phyloP scores from a whole-genome alignment of 202 grass and related monocot genomes.

The Setaria italica region DNA sequence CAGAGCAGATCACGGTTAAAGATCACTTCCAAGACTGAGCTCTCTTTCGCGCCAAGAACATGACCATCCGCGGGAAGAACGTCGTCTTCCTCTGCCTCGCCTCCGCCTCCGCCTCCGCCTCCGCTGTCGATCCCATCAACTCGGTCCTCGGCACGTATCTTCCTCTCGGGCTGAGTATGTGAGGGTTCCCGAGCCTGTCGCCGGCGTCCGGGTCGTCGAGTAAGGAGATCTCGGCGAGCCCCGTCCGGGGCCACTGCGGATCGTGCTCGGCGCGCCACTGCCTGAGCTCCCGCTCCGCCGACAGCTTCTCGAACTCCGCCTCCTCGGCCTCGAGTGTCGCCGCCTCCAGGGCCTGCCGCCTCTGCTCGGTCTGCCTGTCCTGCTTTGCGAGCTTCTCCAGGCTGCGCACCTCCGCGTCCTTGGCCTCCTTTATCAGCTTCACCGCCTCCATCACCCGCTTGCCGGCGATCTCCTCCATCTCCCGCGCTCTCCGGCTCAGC shows the following conservation, averaged over 20 bases:
- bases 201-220: constrained; percentile 25
- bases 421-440: constrained; percentile 68
- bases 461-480: constrained; percentile 66
- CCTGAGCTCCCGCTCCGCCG: constrained; percentile 60
- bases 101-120: background rate
- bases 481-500: constrained; percentile 65
- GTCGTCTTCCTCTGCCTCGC: constrained; percentile 51
- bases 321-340: constrained; percentile 63
- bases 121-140: too few species aligned
- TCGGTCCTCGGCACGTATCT: constrained; percentile 35
- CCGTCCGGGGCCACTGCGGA: constrained; percentile 35
- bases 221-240: constrained; percentile 64
- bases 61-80: constrained; percentile 75
- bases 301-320: constrained; percentile 55
- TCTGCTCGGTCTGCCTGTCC: constrained; percentile 50
- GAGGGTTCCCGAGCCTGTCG: constrained; percentile 44
- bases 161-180: constrained; percentile 59
- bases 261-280: constrained; percentile 60
- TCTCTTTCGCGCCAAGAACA: constrained; percentile 85
- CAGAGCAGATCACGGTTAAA: too few species aligned
- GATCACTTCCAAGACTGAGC: constrained; percentile 64
- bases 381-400: constrained; percentile 50
- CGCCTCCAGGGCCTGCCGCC: constrained; percentile 57
- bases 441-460: constrained; percentile 64
- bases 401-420: constrained; percentile 65